phyloP scores from a whole-genome alignment of 768 basidiomycete genomes.

The Dentipellis sp. region DNA sequence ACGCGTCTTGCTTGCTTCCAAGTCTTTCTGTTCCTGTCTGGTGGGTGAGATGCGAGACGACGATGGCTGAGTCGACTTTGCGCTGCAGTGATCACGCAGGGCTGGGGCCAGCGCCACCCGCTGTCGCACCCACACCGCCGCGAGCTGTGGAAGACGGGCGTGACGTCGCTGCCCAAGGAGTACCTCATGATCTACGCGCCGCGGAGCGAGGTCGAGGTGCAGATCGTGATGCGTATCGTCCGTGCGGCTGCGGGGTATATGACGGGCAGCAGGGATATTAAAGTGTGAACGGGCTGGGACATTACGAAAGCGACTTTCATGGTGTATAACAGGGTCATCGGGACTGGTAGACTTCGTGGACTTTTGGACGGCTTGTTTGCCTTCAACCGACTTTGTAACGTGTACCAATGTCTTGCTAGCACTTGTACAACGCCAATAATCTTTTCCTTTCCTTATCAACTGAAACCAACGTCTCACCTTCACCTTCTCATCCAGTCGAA shows the following conservation, averaged over 20 bases:
- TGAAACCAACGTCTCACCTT: too few relatives aligned
- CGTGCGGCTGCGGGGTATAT: not conserved
- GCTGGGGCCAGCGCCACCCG: constrained; percentile 23
- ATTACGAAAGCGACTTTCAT: too few relatives aligned
- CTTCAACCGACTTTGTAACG: too few relatives aligned
- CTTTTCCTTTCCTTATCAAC: too few relatives aligned
- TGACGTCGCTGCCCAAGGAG: constrained; percentile 9
- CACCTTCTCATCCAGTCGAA: too few relatives aligned
- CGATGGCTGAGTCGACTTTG: not conserved
- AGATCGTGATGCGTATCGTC: constrained; percentile 8
- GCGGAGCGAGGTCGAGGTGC: constrained; percentile 19
- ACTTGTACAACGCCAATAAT: too few relatives aligned
- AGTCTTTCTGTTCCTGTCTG: too few relatives aligned
- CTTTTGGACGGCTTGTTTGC: too few relatives aligned
- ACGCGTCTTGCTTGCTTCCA: not conserved
- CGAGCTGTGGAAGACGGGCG: not conserved
- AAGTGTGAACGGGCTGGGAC: not conserved
- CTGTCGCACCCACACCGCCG: not conserved
- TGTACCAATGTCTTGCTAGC: too few relatives aligned
- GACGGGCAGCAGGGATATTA: not conserved
- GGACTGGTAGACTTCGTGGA: too few relatives aligned
- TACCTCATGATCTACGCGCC: constrained; percentile 23
- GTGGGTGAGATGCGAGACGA: too few relatives aligned
- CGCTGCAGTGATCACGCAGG: constrained; percentile 18
- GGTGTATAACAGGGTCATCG: too few relatives aligned